Evolutionary conservation across 192 early-diverging fungal genomes (phyloP), one percentile per base, ranked within the genome.

Genomic region (Chytriomyces hyalinus): DNA sequence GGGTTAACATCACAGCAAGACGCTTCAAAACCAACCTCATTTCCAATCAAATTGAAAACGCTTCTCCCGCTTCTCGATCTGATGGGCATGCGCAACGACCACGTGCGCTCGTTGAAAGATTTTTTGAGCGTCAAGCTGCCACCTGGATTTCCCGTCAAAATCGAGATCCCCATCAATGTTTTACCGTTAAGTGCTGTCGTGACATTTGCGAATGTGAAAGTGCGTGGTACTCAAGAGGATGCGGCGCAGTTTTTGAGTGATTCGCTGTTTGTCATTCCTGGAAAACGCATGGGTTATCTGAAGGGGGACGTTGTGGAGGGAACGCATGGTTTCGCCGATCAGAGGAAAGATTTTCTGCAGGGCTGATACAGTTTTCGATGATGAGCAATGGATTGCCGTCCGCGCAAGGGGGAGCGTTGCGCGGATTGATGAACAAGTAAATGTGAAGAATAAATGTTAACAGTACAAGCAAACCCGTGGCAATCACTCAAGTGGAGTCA

Each of bases 131-230:
- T 73, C 45, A 60, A 83, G 24, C 73, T 87, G 69, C 86, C 86
- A 4, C 70, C 78, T 10, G 86, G 86, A 44, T 84, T 85, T 65
- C 85, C 86, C 49, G 83, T 87, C 17, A 83, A 85, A 63, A 57
- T 87, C 10, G 86, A 87, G 65, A 78, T 87, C 43, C 86, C 86
- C 20, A 67, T 87, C 20, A 83, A 82, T 7, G 70, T 87, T 70
- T 67, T 85, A 45, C 86, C 86, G 6, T 59, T 87, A 3, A 79
- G 73, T 36, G 83, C 82, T 8, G 46, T 65, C 6, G 60, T 85
- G 6, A 75, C 74, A n/a, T 84, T 87, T 61, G 66, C 74, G 49
- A 82, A 86, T 73, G 73, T 86, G 51, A 10, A 26, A 8, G 49
- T 44, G 15, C 65, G 11, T n/a, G 53, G 20, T 10, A 24, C 62